A percentile compares a stretch with the other conserved stretches of the same genome.
phyloP scores from a whole-genome alignment of 352 stramenopile species.

The Globisporangium cystogenes region DNA sequence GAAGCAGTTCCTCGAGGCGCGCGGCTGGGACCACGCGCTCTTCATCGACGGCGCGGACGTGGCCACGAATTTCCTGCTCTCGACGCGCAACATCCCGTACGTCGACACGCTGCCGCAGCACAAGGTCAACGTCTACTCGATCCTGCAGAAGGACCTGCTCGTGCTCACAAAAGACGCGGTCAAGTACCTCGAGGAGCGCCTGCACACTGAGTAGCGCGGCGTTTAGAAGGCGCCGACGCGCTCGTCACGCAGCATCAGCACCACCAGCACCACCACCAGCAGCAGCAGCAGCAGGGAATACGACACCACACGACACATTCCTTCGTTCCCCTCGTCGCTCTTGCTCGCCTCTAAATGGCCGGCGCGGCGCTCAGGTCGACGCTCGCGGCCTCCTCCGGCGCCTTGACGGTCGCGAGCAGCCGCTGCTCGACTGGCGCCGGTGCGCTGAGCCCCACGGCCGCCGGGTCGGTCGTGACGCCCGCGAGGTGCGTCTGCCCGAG shows the following conservation, averaged over 20 bases:
- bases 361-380: conserved; percentile 45
- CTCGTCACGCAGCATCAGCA: too few species aligned
- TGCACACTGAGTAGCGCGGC: conserved; percentile 67
- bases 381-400: conserved; percentile 28
- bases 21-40: conserved; percentile 83
- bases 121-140: conserved; percentile 90
- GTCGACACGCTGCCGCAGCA: conserved; percentile 79
- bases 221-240: conserved; percentile 8
- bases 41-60: conserved; percentile 78
- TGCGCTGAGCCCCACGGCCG: conserved; percentile 38
- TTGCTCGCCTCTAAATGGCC: conserved; percentile 44
- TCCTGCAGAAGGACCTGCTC: conserved; percentile 85
- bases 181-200: conserved; percentile 85
- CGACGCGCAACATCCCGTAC: conserved; percentile 84
- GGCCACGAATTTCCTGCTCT: conserved; percentile 67
- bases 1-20: conserved; percentile 71
- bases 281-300: not conserved
- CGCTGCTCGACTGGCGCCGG: conserved; percentile 60
- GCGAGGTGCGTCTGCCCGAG: conserved; percentile 60
- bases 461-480: conserved; percentile 23
- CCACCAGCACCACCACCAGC: too few species aligned
- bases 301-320: not conserved
- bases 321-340: not conserved
- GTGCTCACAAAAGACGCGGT: conserved; percentile 81
- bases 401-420: conserved; percentile 50